Evolutionary conservation across 1,139 yeast species (phyloP).

Genomic region (Suhomyces kunorum): DNA sequence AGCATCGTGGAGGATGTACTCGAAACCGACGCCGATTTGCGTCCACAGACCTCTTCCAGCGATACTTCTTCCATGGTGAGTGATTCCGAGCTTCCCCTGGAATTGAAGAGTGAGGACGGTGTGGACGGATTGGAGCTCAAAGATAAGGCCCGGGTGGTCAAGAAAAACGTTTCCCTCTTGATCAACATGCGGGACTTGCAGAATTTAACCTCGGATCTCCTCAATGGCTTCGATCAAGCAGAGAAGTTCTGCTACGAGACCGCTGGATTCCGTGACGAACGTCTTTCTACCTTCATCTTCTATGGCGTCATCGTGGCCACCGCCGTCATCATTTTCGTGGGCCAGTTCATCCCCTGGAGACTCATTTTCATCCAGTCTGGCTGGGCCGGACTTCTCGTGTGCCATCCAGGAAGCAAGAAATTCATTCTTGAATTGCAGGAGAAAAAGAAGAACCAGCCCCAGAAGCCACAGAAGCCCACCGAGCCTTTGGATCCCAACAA

Average conservation of each 20-base stretch:
- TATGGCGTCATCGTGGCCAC: slow-evolving; percentile 39
- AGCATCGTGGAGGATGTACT: slow-evolving; percentile 41
- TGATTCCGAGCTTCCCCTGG: slow-evolving; percentile 9
- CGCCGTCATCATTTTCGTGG: slow-evolving; percentile 47
- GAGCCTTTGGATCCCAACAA: slow-evolving; percentile 18
- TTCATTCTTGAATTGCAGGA: slow-evolving; percentile 23
- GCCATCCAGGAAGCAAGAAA: slow-evolving; percentile 59
- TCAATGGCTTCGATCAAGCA: slow-evolving; percentile 50
- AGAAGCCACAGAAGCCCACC: slow-evolving; percentile 2
- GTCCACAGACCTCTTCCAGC: slow-evolving; percentile 15
- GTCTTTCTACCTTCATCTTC: slow-evolving; percentile 59
- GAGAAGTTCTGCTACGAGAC: slow-evolving; percentile 62
- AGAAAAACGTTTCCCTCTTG: slow-evolving; percentile 46
- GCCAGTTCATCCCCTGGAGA: slow-evolving; percentile 66
- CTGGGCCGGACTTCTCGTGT: slow-evolving; percentile 51
- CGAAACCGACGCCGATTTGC: slow-evolving; percentile 19
- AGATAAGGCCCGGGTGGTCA: slow-evolving; percentile 27
- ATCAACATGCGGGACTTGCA: slow-evolving; percentile 63
- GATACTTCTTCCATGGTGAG: slow-evolving; percentile 12
- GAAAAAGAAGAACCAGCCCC: slow-evolving; percentile 4
- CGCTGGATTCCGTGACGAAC: slow-evolving; percentile 74
- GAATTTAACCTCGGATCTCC: slow-evolving; percentile 58
- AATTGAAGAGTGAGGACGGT: slow-evolving; percentile 17
- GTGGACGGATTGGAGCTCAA: too few relatives aligned
- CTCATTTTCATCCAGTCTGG: slow-evolving; percentile 53